Base-by-base conservation (phyloP, 495 filamentous ascomycete species). In the Trichoderma orchidacearum region DNA sequence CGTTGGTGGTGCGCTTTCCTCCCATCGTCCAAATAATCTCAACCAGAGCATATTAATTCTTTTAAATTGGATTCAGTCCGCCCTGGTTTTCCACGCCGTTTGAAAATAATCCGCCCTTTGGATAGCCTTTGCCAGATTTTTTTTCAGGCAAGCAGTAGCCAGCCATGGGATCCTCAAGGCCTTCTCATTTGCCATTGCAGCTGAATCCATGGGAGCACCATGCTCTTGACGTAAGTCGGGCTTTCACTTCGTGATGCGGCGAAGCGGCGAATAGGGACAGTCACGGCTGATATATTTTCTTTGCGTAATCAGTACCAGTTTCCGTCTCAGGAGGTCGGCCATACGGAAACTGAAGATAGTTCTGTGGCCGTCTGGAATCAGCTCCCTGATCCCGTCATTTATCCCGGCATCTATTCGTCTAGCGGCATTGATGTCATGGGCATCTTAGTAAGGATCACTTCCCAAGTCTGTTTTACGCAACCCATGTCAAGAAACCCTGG, bases 401-500 rank as follows among this genome's bases (percentile, higher is more conserved):
- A 69, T 38, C 72, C 70, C 0, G 73, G 71, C 12, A 56, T 80
- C n/a, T 80, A 80, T 56, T 63, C 70, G 1, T 64, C 70, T 5
- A 75, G 69, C 38, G 70, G 70, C 9, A 66, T 73, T 35, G 72
- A 80, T 50, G 68, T 79, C 15, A 68, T 80, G 66, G 61, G 52
- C 28, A 74, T 79, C 52, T 62, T 80, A 57, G 77, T 79, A 32
- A 28, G 41, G 3, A 27, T 1, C 23, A 54, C 70, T 61, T 25
- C 45, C n/a, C n/a, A n/a, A n/a, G n/a, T n/a, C n/a, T n/a, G n/a
- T n/a, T n/a, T n/a, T n/a, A n/a, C n/a, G n/a, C n/a, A n/a, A n/a
- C n/a, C n/a, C n/a, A n/a, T n/a, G n/a, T n/a, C n/a, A n/a, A n/a
- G n/a, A n/a, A n/a, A n/a, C n/a, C n/a, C n/a, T n/a, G n/a, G n/a